Evolutionary conservation across 345 rosid genomes (phyloP), one percentile per base, ranked within the genome.

Genomic region (Raphanus sativus): DNA sequence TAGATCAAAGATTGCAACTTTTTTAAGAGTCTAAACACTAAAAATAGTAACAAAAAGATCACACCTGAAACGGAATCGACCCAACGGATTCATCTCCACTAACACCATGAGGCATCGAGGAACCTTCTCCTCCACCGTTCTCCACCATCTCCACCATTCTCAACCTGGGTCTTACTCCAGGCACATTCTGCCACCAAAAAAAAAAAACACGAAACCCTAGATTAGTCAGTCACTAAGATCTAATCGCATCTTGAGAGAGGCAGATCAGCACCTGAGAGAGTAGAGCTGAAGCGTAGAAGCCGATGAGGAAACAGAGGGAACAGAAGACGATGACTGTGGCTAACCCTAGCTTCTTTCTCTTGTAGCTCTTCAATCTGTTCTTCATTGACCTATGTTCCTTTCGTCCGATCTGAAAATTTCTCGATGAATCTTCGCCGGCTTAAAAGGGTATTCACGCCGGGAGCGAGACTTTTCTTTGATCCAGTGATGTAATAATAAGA

Each of bases 31-130:
- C 16, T 50, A 17, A 50, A 34, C 48, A 3, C 68, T 16, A 45
- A 59, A 55, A 40, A 26, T 32, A 21, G 21, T 17, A 69, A 62
- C 40, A 21, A 55, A 55, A 21, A 21, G 16, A 3, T n/a, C 2
- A 90, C 29, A 58, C 97, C 93, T 92, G 97, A 86, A 85, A 92
- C 1, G 97, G 87, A 76, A 90, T 89, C 2, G 93, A 84, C 7
- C 81, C 86, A 25, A 87, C 26, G 10, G 75, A 84, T 79, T 83
- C 67, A 5, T 90, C 92, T 38, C 97, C 97, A 40, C 91, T 88
- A 54, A 69, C 78, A 34, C 97, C 96, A 75, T 84, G 78, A 4
- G 91, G 83, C 91, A 86, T 86, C 67, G 71, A 38, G 9, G 11
- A 76, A 74, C 48, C 74, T 26, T 59, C 72, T 42, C 80, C 83